Evolutionary conservation across 805 yeast species (phyloP), one percentile per base, ranked within the genome.

Genomic region (Hemisphaericaspora nanyangensis): DNA sequence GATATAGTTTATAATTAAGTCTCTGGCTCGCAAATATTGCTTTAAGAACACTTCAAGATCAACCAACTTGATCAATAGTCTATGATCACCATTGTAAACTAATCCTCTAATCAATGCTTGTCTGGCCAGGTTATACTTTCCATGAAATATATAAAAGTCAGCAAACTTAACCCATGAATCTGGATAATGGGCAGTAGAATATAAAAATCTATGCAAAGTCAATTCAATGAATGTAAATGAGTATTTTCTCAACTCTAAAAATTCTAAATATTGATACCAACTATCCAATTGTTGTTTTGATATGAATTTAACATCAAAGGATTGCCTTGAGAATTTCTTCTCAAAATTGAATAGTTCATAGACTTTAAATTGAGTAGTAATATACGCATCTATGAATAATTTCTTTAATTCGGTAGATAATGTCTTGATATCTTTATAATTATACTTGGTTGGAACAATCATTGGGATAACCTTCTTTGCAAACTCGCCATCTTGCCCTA

Each of bases 211-310:
- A 37, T 75, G 76, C 44, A 74, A 80, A 0, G 60, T 48, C 11
- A 70, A 63, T 11, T 49, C 51, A 6, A 61, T 45, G 15, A 48
- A 53, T 0, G 46, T 50, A 7, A 38, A 39, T 1, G 63, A 54
- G 29, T 53, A 60, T 17, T 57, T 49, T 37, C 49, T 37, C 39
- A 57, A 49, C 47, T 82, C 87, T 27, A 77, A 59, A 40, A 68
- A 76, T 45, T 71, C 72, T 27, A 84, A 49, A 54, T 82, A 87
- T 20, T 64, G 55, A 38, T 70, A 75, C 79, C 95, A 83, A 8
- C 61, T 65, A 15, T 70, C 73, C 16, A 82, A 51, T 47, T 83
- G 85, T 35, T 75, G 71, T 17, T 51, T 52, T 3, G 66, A 53
- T 8, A 63, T 40, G 6, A 53, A 43, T 11, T 58, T 51, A 1